Evolutionary conservation across 306 rosid species (phyloP), one percentile per base, ranked within the genome.

Genomic region (Medicago arabica): DNA sequence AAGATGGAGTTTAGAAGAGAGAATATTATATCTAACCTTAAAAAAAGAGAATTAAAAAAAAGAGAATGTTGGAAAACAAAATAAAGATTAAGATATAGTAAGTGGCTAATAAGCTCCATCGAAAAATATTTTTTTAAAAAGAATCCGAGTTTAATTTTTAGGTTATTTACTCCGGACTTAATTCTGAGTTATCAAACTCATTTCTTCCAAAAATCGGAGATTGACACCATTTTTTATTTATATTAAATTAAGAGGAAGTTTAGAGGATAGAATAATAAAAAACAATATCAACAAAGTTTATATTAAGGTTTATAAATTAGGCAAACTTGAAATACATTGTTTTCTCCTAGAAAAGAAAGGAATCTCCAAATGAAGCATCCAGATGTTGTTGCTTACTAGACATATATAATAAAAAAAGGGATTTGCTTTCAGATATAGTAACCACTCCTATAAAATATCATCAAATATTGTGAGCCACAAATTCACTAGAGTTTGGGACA

Each of bases 381-480:
- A 65, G 70, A 53, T 2, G 40, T 25, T 65, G 78, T 46, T 72
- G 71, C 77, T 69, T 80, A 49, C 28, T 53, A 60, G 65, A 50
- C 28, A 51, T 1, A 54, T 49, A 7, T 36, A 15, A 38, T 15
- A 6, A 82, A 81, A 16, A 44, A 11, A 28, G 49, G 28, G 28
- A 14, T 28, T 46, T 46, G 69, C 64, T 62, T 80, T 12, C 67
- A 11, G 50, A 76, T 43, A 69, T 73, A 55, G 78, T 69, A 47
- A 59, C 6, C 19, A 28, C 39, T 1, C 7, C 0, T 9, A 36
- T 10, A 41, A 60, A 58, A 76, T 70, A 63, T 1, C 5, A n/a
- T 5, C 3, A 55, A 82, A 79, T 72, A 25, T 23, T 76, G 41
- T 51, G 78, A 75, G 75, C 88, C 86, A 82, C 88, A 79, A 54